Conservation (phyloP, 805 yeast species). For the Saccharomycopsis olivae region DNA sequence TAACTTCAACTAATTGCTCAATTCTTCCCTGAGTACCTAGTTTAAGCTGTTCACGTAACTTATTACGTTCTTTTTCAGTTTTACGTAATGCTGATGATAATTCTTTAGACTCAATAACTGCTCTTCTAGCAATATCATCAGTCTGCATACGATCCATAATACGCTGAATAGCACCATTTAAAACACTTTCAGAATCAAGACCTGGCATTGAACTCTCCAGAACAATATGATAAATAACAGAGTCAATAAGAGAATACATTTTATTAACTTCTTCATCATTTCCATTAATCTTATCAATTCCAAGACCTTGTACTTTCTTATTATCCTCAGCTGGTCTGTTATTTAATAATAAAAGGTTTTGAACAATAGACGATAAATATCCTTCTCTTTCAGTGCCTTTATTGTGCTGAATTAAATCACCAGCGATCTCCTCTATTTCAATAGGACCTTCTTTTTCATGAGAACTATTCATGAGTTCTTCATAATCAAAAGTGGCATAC, state of each 20-base stretch:
- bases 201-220: conserved; percentile 33
- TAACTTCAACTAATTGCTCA: conserved; percentile 46
- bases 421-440: conserved; percentile 19
- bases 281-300: not conserved
- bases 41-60: conserved; percentile 52
- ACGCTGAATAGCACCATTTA: conserved; percentile 68
- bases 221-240: conserved; percentile 31
- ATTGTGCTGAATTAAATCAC: conserved; percentile 34
- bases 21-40: conserved; percentile 72
- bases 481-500: conserved; percentile 44
- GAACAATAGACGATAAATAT: conserved; percentile 40
- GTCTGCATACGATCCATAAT: conserved; percentile 65
- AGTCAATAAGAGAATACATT: conserved; percentile 46
- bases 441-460: conserved; percentile 5
- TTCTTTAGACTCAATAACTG: conserved; percentile 46
- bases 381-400: conserved; percentile 41
- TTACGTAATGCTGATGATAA: conserved; percentile 43
- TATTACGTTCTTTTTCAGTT: conserved; percentile 49
- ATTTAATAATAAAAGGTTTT: conserved; percentile 40
- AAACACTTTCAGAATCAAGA: conserved; percentile 43
- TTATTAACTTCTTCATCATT: conserved; percentile 19
- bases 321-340: not conserved
- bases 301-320: not conserved
- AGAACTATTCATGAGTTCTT: conserved; percentile 26
- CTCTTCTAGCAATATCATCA: conserved; percentile 76